Percentiles rank a stretch among this genome's conserved stretches.
These are phyloP conservation scores for Spathaspora sp. DNA, from an alignment of 805 yeast genomes.

Conservation along the genomic window DNA sequence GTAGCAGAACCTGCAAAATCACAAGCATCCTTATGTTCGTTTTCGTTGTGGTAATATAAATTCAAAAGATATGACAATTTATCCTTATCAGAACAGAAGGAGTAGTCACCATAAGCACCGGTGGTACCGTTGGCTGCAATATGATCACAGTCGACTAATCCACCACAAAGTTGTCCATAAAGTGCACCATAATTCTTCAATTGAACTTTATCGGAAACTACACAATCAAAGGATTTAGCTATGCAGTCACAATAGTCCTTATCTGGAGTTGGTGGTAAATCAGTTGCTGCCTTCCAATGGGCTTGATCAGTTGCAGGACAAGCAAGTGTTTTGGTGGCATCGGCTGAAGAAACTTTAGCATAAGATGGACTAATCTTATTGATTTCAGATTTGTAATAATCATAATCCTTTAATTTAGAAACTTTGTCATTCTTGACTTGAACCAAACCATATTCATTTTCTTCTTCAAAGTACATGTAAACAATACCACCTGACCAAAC, in stretches of 20 bases:
- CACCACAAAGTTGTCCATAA: slow-evolving; percentile 57
- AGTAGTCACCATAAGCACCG: slow-evolving; percentile 69
- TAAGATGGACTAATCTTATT: slow-evolving; percentile 32
- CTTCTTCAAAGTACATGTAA: slow-evolving; percentile 87
- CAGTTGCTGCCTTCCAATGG: slow-evolving; percentile 65
- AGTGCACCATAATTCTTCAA: slow-evolving; percentile 56
- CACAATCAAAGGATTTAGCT: slow-evolving; percentile 53
- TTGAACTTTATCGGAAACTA: slow-evolving; percentile 51
- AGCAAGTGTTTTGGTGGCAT: slow-evolving; percentile 54
- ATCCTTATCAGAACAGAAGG: slow-evolving; percentile 67
- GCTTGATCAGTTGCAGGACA: slow-evolving; percentile 54
- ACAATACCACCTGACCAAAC: slow-evolving; percentile 95
- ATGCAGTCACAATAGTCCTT: slow-evolving; percentile 62
- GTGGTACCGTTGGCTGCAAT: slow-evolving; percentile 58
- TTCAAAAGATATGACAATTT: slow-evolving; percentile 63
- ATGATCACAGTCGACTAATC: slow-evolving; percentile 55
- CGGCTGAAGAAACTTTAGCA: slow-evolving; percentile 30
- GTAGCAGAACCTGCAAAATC: slow-evolving; percentile 69
- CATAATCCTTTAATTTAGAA: slow-evolving; percentile 59
- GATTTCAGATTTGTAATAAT: slow-evolving; percentile 31
- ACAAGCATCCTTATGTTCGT: slow-evolving; percentile 48
- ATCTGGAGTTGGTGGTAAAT: slow-evolving; percentile 78
- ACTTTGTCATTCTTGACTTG: slow-evolving; percentile 45
- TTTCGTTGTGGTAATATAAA: slow-evolving; percentile 54
- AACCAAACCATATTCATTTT: slow-evolving; percentile 78